phyloP scores from a whole-genome alignment of 306 rosid species.

The Rubus parviflorus region DNA sequence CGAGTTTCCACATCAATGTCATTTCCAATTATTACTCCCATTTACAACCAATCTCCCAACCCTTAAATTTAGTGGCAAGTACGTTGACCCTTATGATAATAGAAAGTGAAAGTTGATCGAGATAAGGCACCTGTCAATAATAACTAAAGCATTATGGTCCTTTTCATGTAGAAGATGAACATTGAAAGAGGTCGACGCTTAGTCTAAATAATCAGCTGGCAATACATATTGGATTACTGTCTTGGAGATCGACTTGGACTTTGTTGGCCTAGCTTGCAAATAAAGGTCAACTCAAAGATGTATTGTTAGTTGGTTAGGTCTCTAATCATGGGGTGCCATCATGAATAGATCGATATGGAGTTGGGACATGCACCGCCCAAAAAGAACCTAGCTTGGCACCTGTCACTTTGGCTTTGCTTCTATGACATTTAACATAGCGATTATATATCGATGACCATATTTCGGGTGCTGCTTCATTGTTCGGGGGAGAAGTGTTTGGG shows the following conservation, averaged over 20 bases:
- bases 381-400: neutral
- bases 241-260: neutral
- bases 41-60: neutral
- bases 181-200: neutral
- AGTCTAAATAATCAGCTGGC: neutral
- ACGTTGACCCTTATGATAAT: conserved; percentile 30
- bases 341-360: neutral
- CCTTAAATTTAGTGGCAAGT: conserved; percentile 29
- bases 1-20: conserved; percentile 37
- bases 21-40: conserved; percentile 19
- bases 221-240: neutral
- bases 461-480: too few species aligned
- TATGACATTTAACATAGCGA: neutral
- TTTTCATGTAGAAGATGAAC: conserved; percentile 4
- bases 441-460: too few species aligned
- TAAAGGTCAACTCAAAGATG: conserved; percentile 16
- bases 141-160: conserved; percentile 8
- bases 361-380: conserved; percentile 2
- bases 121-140: neutral
- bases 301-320: conserved; percentile 25
- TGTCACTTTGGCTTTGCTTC: neutral
- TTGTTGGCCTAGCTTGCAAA: neutral
- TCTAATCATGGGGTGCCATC: conserved; percentile 33
- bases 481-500: too few species aligned
- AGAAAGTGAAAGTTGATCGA: neutral